These are phyloP conservation scores for Mercurialis annua DNA, from an alignment of 345 rosid species.

Conservation along the genomic window DNA sequence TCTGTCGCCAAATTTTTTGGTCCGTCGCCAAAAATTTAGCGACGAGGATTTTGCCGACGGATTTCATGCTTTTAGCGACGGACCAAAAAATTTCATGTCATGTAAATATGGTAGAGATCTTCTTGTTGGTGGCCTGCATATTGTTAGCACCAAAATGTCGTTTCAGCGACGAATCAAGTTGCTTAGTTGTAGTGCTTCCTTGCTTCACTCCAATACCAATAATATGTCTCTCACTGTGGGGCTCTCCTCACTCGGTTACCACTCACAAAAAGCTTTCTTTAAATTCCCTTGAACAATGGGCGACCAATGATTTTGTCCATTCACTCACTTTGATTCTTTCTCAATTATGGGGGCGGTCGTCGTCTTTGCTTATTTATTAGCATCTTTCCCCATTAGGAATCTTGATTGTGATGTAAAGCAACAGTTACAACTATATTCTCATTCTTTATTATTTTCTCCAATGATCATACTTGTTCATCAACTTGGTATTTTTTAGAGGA, in stretches of 20 bases:
- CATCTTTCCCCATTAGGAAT: conserved; percentile 25
- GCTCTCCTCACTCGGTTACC: conserved; percentile 26
- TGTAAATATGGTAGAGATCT: conserved; percentile 5
- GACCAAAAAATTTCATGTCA: conserved; percentile 18
- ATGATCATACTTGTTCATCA: neutral
- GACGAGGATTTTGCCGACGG: too few species aligned
- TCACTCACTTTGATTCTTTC: conserved; percentile 17
- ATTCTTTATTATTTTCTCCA: conserved; percentile 8
- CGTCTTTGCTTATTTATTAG: conserved; percentile 15
- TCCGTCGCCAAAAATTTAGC: too few species aligned
- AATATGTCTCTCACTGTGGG: conserved; percentile 15
- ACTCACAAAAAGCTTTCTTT: conserved; percentile 15
- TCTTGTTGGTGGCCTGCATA: conserved; percentile 10
- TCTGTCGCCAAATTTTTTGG: too few species aligned
- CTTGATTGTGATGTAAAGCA: conserved; percentile 2
- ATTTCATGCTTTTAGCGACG: too few species aligned
- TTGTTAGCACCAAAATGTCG: conserved; percentile 19
- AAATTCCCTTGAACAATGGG: conserved; percentile 21
- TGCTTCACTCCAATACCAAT: conserved; percentile 5
- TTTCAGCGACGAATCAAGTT: conserved; percentile 21
- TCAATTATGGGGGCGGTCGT: neutral
- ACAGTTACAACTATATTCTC: conserved; percentile 22
- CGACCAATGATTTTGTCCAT: conserved; percentile 17
- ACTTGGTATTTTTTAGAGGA: neutral
- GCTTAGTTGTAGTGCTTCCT: conserved; percentile 31